Base-by-base conservation (phyloP, 208 protist species). In the Lotmaria passim region DNA sequence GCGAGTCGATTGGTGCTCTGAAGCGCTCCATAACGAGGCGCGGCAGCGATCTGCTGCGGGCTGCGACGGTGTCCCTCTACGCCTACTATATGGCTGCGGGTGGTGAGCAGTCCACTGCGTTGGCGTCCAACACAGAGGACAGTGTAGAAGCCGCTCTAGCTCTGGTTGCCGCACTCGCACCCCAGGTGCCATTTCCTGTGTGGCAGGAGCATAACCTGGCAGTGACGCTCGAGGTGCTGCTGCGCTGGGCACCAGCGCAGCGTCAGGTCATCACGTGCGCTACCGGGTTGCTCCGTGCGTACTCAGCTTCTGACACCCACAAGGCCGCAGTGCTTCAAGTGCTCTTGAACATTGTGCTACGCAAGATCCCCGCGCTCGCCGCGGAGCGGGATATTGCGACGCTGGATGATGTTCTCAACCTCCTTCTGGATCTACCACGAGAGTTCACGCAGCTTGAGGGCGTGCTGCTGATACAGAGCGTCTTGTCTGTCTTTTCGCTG, bases 171-270 rank as follows among this genome's bases (percentile, higher is more conserved):
- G 43, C 67, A 11, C 15, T 91, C 4, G 82, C 71, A 3, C 73
- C 89, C 14, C 66, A 67, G 8, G 21, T 80, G 33, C 39, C 74
- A n/a, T 62, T 83, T 33, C n/a, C 48, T 0, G 48, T 79, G 36
- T 94, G 86, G 85, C 59, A 73, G 61, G 77, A 81, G 56, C 43
- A 91, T 21, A 79, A 73, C 14, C 28, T 94, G 17, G 66, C 58
- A 1, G 88, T 80, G 33, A 85, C 86, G 23, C 56, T 94, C 28
- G 67, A 66, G 8, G 82, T 81, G 47, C 62, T 94, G 46, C 65
- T 92, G 41, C 73, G 69, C 24, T 94, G 89, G 86, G 43, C 38
- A 38, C 86, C 85, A 17, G 71, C 78, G 14, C 79, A 78, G 28
- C 75, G 69, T 8, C 74, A 77, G n/a, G 81, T 73, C 15, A 43